Conservation (phyloP, 768 basidiomycete species). For the Tephrocybe sp. region DNA sequence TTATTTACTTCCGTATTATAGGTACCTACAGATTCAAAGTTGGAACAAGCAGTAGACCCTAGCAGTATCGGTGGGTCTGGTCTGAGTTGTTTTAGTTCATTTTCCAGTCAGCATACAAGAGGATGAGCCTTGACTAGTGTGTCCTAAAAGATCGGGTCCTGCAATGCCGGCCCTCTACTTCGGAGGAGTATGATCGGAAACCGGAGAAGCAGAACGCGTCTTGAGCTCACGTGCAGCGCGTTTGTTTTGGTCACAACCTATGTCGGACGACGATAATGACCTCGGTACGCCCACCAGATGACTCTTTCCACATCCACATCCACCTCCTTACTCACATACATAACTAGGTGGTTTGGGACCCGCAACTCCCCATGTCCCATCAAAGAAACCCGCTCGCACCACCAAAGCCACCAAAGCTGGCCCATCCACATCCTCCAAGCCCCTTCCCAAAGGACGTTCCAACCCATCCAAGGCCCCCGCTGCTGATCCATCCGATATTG, state of each 20-base stretch:
- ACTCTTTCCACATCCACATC: not conserved
- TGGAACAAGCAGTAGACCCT: too few relatives aligned
- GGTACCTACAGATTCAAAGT: too few relatives aligned
- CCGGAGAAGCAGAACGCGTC: conserved; percentile 8
- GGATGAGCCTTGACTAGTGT: too few relatives aligned
- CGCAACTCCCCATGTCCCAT: conserved; percentile 7
- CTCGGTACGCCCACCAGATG: conserved; percentile 13
- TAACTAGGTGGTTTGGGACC: conserved; percentile 17
- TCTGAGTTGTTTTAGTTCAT: too few relatives aligned
- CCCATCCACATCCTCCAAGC: conserved; percentile 16
- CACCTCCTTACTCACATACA: not conserved
- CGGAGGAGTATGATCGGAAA: not conserved
- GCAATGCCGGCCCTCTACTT: too few relatives aligned
- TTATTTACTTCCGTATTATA: too few relatives aligned
- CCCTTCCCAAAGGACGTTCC: conserved; percentile 11
- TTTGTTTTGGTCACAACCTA: conserved; percentile 16
- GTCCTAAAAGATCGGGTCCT: too few relatives aligned
- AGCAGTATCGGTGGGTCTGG: too few relatives aligned
- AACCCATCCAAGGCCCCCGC: conserved; percentile 5
- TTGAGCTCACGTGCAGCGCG: conserved; percentile 17
- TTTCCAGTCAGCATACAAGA: too few relatives aligned
- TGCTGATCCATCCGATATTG: conserved; percentile 17
- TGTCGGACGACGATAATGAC: conserved; percentile 19
- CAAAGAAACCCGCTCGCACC: conserved; percentile 9
- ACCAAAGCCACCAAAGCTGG: conserved; percentile 15